These are phyloP conservation scores for Neurospora sp. DNA, from an alignment of 495 filamentous ascomycete species.

Conservation along the genomic window DNA sequence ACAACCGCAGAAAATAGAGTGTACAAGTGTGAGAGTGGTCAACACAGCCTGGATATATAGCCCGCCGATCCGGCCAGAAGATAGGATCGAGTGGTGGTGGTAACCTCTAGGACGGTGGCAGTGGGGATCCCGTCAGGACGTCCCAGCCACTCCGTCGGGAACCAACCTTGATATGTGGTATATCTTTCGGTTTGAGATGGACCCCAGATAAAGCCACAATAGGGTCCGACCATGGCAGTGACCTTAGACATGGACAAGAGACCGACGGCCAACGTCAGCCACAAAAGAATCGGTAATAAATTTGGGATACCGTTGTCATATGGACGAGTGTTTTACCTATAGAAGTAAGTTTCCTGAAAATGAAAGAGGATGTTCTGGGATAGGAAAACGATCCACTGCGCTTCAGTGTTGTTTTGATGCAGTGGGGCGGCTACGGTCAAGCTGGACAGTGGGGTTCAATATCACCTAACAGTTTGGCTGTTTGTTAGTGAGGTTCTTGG, in stretches of 20 bases:
- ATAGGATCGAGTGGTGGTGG: background rate
- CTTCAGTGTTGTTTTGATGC: background rate
- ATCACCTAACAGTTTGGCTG: background rate
- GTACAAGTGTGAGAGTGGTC: background rate
- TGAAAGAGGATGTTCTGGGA: background rate
- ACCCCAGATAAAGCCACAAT: background rate
- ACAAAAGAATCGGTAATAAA: background rate
- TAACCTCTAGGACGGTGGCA: background rate
- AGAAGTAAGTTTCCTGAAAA: background rate
- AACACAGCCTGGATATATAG: background rate
- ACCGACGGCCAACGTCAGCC: background rate
- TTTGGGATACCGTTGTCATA: background rate
- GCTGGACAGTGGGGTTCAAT: background rate
- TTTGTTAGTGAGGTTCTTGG: background rate
- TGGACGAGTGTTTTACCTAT: background rate
- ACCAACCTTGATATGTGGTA: background rate
- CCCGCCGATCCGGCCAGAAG: background rate
- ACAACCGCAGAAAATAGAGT: background rate
- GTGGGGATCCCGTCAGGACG: background rate
- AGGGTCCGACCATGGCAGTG: background rate
- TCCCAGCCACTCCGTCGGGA: background rate
- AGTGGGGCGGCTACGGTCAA: background rate
- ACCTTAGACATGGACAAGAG: background rate
- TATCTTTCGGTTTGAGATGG: background rate
- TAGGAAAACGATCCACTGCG: background rate